A percentile compares a stretch with the other conserved stretches of the same genome.
phyloP scores from a whole-genome alignment of 2,329 filamentous ascomycete species.

The Xylariaceae sp. region DNA sequence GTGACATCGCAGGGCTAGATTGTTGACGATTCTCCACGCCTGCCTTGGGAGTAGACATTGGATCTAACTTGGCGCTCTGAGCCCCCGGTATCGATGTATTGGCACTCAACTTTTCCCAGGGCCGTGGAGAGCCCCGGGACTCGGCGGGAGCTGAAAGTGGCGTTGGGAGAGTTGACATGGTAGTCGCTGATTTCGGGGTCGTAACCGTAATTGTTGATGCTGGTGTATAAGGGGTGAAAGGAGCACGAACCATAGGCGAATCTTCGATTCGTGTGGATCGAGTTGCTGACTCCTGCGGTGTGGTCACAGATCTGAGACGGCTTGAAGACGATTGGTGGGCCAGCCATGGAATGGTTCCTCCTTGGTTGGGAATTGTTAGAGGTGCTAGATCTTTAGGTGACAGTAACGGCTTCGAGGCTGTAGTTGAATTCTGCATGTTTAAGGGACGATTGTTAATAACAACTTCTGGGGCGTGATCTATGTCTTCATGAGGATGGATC shows the following conservation, averaged over 20 bases:
- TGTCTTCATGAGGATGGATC: constrained; percentile 36
- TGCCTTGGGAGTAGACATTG: constrained; percentile 35
- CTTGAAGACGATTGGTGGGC: constrained; percentile 46
- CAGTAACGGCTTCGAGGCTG: constrained; percentile 42
- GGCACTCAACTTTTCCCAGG: constrained; percentile 44
- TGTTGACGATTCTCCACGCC: constrained; percentile 33
- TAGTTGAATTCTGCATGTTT: constrained; percentile 9
- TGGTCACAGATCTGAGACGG: constrained; percentile 51
- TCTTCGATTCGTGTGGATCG: constrained; percentile 49
- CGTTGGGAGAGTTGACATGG: constrained; percentile 48
- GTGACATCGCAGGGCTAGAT: constrained; percentile 34
- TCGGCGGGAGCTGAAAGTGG: constrained; percentile 55
- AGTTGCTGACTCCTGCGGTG: constrained; percentile 43
- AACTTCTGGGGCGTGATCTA: constrained; percentile 15
- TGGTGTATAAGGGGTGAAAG: constrained; percentile 45
- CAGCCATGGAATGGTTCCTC: constrained; percentile 36
- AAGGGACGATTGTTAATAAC: not conserved
- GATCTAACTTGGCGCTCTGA: constrained; percentile 31
- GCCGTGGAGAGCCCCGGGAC: constrained; percentile 45
- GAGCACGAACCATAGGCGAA: constrained; percentile 50
- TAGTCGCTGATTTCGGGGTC: constrained; percentile 50
- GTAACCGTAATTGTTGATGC: constrained; percentile 42
- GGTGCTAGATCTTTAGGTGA: constrained; percentile 60
- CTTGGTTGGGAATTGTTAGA: constrained; percentile 56
- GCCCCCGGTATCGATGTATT: constrained; percentile 31